phyloP scores from a whole-genome alignment of 2,329 filamentous ascomycete species.

The Penicillium verrucosum region DNA sequence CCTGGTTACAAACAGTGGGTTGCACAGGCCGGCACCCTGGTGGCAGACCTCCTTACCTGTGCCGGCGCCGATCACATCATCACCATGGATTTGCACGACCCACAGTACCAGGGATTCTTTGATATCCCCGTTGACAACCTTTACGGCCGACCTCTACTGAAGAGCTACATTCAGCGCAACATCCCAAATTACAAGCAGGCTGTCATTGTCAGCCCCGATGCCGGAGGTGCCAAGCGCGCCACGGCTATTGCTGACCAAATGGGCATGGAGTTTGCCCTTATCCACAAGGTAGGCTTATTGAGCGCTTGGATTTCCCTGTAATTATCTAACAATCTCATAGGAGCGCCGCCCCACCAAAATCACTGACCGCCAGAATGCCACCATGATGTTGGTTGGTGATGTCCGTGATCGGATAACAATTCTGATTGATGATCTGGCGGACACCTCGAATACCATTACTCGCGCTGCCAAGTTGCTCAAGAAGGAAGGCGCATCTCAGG shows the following conservation, averaged over 20 bases:
- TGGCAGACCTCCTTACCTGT: conserved; percentile 91
- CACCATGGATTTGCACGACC: conserved; percentile 94
- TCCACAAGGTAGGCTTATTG: conserved; percentile 74
- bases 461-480: conserved; percentile 95
- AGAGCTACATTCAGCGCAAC: conserved; percentile 69
- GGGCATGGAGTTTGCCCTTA: conserved; percentile 92
- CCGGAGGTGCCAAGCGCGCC: conserved; percentile 91
- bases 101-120: conserved; percentile 98
- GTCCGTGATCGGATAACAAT: conserved; percentile 79
- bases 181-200: conserved; percentile 81
- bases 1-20: conserved; percentile 99
- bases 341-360: conserved; percentile 87
- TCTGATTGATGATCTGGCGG: conserved; percentile 87
- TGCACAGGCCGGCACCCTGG: conserved; percentile 89
- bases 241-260: conserved; percentile 92
- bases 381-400: conserved; percentile 93
- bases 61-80: conserved; percentile 96
- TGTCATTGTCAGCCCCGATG: conserved; percentile 93
- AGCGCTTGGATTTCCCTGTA: not conserved
- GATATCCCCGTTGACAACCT: conserved; percentile 98
- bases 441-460: conserved; percentile 96
- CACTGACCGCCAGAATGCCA: conserved; percentile 73
- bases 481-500: conserved; percentile 81
- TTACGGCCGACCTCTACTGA: conserved; percentile 62
- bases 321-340: conserved; percentile 45